These are phyloP conservation scores for Medakamo hakoo DNA, from an alignment of 139 green algal genomes.

Conservation along the genomic window DNA sequence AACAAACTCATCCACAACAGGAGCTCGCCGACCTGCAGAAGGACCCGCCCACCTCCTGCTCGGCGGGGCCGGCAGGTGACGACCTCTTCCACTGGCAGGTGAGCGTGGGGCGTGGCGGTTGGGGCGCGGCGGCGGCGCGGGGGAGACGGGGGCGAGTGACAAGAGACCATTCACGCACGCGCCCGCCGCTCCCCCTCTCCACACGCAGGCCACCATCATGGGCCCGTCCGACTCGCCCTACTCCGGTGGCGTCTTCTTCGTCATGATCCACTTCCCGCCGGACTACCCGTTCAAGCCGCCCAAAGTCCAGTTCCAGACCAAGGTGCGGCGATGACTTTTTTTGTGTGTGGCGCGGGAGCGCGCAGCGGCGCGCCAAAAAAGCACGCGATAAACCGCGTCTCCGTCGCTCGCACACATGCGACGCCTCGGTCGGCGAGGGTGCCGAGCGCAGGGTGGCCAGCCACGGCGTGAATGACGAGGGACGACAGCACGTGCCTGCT, in stretches of 20 bases:
- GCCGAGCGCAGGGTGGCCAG: no score
- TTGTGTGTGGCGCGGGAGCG: not conserved
- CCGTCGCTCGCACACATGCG: no score
- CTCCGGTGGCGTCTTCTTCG: slow-evolving; percentile 86
- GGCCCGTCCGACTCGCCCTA: slow-evolving; percentile 75
- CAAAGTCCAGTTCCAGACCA: slow-evolving; percentile 91
- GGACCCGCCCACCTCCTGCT: slow-evolving; percentile 82
- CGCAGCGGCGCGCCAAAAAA: not conserved
- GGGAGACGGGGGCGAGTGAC: no score
- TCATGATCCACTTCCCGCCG: slow-evolving; percentile 88
- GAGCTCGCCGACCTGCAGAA: slow-evolving; percentile 73
- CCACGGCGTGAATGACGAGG: no score
- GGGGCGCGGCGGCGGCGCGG: no score
- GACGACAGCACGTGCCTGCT: no score
- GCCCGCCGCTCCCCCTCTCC: not conserved
- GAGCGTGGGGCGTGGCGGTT: no score
- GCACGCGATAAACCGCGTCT: no score
- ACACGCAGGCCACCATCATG: slow-evolving; percentile 56
- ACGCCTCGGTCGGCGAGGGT: no score
- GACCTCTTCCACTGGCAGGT: slow-evolving; percentile 90
- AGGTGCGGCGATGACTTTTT: slow-evolving; percentile 32
- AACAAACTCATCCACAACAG: slow-evolving; percentile 11
- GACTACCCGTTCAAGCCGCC: slow-evolving; percentile 96
- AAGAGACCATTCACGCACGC: not conserved
- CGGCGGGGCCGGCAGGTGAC: slow-evolving; percentile 58